Percentiles rank a stretch among this genome's conserved stretches.
These are phyloP conservation scores for Cyberlindnera subsufficiens DNA, from an alignment of 805 yeast genomes.

Conservation along the genomic window DNA sequence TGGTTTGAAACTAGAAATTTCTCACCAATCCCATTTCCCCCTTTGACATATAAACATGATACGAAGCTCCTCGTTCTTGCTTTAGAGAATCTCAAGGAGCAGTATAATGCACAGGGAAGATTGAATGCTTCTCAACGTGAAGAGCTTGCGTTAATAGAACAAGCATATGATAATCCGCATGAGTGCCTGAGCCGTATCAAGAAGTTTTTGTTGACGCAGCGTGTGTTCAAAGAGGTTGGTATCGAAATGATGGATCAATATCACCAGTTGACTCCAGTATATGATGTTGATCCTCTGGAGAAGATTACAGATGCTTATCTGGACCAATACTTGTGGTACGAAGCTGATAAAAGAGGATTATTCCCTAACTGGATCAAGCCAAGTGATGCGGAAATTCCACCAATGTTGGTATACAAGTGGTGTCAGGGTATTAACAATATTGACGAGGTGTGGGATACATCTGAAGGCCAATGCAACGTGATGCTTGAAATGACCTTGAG, in stretches of 20 bases:
- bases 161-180: slow-evolving; percentile 95
- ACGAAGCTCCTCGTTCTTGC: slow-evolving; percentile 87
- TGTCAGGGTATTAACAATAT: slow-evolving; percentile 84
- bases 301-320: slow-evolving; percentile 94
- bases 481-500: slow-evolving; percentile 72
- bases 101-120: slow-evolving; percentile 68
- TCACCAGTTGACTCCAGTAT: slow-evolving; percentile 78
- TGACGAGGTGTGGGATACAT: slow-evolving; percentile 70
- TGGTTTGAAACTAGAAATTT: slow-evolving; percentile 87
- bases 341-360: slow-evolving; percentile 76
- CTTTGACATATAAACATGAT: slow-evolving; percentile 85
- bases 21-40: slow-evolving; percentile 90
- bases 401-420: slow-evolving; percentile 88
- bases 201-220: slow-evolving; percentile 73
- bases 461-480: slow-evolving; percentile 72
- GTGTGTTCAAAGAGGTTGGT: slow-evolving; percentile 86
- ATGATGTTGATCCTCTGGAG: slow-evolving; percentile 84
- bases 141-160: slow-evolving; percentile 88
- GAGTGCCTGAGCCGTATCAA: slow-evolving; percentile 84
- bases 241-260: slow-evolving; percentile 90
- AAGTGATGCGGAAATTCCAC: slow-evolving; percentile 89
- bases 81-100: slow-evolving; percentile 78
- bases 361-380: slow-evolving; percentile 98
- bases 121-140: slow-evolving; percentile 85
- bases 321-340: slow-evolving; percentile 95